Conservation (phyloP, 805 yeast species). For the Kazachstania africana region DNA sequence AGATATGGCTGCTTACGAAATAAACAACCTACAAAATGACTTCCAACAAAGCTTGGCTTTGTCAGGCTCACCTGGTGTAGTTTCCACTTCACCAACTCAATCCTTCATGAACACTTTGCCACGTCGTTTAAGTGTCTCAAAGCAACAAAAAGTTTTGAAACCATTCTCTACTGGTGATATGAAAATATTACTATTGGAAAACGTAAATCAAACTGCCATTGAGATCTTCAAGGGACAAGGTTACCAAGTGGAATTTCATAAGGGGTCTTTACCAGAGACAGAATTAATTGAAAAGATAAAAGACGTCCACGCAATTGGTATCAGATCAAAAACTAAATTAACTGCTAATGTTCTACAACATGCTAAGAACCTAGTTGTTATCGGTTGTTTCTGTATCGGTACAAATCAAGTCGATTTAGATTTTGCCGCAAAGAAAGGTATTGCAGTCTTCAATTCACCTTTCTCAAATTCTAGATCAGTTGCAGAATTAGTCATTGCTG, state of each 20-base stretch:
- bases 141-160: constrained; percentile 62
- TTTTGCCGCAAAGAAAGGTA: constrained; percentile 83
- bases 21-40: constrained; percentile 37
- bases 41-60: constrained; percentile 43
- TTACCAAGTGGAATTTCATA: constrained; percentile 91
- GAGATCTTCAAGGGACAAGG: constrained; percentile 80
- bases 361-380: constrained; percentile 78
- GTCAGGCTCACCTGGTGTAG: constrained; percentile 54
- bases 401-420: constrained; percentile 94
- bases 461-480: constrained; percentile 97
- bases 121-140: constrained; percentile 32
- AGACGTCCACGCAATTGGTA: constrained; percentile 94
- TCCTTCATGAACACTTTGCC: constrained; percentile 47
- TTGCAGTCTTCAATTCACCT: constrained; percentile 96
- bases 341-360: constrained; percentile 67
- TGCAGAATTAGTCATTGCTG: constrained; percentile 94
- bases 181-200: constrained; percentile 82
- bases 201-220: constrained; percentile 87
- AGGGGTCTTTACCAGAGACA: constrained; percentile 80
- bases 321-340: constrained; percentile 91
- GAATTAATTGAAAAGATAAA: constrained; percentile 89
- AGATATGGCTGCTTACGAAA: too few relatives aligned
- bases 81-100: constrained; percentile 72
- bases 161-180: constrained; percentile 95
- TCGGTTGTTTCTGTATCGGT: constrained; percentile 99